Percentiles rank a stretch among this genome's conserved stretches.
These are phyloP conservation scores for Lactuca sativa DNA, from an alignment of 129 eudicot genomes.

Conservation along the genomic window DNA sequence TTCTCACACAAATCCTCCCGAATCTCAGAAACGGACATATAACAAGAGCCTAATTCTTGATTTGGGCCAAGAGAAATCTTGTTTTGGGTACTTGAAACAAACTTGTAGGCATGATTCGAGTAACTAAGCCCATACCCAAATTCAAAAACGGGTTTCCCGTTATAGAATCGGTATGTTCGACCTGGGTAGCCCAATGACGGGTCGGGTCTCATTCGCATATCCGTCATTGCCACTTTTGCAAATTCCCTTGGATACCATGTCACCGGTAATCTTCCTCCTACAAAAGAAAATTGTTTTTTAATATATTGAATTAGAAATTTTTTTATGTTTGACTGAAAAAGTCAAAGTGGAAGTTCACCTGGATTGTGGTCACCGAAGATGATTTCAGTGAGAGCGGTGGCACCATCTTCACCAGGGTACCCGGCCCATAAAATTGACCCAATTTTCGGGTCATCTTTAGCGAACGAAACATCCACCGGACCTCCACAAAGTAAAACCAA, in stretches of 20 bases:
- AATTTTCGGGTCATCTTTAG: constrained; percentile 47
- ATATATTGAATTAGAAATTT: neutral
- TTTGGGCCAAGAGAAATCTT: constrained; percentile 18
- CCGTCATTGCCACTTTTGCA: constrained; percentile 56
- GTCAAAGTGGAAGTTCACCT: constrained; percentile 38
- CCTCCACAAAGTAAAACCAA: constrained; percentile 64
- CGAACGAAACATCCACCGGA: constrained; percentile 65
- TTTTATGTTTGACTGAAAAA: constrained; percentile 3
- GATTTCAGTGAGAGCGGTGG: constrained; percentile 56
- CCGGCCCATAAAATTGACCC: constrained; percentile 80
- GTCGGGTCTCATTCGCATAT: constrained; percentile 78
- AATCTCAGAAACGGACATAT: constrained; percentile 34
- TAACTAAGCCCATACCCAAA: constrained; percentile 71
- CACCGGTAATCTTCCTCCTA: constrained; percentile 70
- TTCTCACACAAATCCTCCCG: constrained; percentile 35
- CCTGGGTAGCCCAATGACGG: constrained; percentile 64
- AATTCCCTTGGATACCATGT: constrained; percentile 77
- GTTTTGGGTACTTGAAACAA: constrained; percentile 26
- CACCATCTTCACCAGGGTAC: constrained; percentile 78
- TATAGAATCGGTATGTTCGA: constrained; percentile 64
- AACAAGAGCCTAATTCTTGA: constrained; percentile 9
- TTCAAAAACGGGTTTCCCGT: constrained; percentile 52
- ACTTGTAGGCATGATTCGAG: constrained; percentile 50
- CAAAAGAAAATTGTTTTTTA: neutral
- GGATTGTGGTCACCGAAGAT: constrained; percentile 77